Base-by-base conservation (phyloP, 306 rosid genomes). In the Fragaria vesca region DNA sequence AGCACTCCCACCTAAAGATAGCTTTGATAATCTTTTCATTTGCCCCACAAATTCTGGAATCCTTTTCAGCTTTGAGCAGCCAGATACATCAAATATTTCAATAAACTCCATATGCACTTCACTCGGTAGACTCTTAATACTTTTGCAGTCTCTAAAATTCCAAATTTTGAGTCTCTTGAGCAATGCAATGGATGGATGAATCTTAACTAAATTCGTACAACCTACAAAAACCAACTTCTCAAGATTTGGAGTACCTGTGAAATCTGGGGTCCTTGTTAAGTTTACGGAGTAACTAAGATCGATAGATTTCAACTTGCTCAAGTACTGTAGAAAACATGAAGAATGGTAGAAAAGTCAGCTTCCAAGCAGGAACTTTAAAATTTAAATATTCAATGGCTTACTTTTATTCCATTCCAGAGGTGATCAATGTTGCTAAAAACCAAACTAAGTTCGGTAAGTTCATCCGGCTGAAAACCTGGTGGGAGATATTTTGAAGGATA, bases 211-310 rank as follows among this genome's bases (percentile, higher is more conserved):
- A 45, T 17, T 74, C 1, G n/a, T 75, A 30, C 83, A 80, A 12
- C 66, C 76, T 75, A 36, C 38, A 11, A 75, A 72, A 38, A 71
- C 57, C 55, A 79, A 45, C 26, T 32, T 32, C 34, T 3, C 40
- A 26, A 79, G 73, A 63, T 79, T 80, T 58, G 76, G 76, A 47
- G 12, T 34, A 3, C 34, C 36, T 21, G 72, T 40, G 30, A 80
- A 80, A 66, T 80, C 69, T 17, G 79, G 83, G 26, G 83, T 74
- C 34, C 42, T 58, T 48, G 13, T 54, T 32, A 80, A 51, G 54
- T 75, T 66, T 1, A 10, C 48, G 57, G 83, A 80, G 54, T 68
- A 20, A 40, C 66, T 75, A 65, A 80, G 69, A 4, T 80, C 62
- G 72, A 80, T 58, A 5, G 11, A 74, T 42, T 68, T 80, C 47